Evolutionary conservation across 345 rosid genomes (phyloP).

Genomic region (Salix viminalis): DNA sequence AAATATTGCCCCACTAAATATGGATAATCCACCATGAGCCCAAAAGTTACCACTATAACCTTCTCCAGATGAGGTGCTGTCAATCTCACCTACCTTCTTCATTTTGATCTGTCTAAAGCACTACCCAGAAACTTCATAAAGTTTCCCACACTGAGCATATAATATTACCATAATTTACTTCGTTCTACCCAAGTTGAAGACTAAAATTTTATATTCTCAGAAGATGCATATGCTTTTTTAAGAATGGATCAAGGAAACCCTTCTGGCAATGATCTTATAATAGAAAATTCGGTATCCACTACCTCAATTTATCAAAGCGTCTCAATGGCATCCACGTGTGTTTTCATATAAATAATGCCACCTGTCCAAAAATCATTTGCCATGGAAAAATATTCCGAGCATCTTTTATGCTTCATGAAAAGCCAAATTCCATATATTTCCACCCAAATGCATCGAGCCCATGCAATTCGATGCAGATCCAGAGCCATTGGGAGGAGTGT

Average conservation of each 20-base stretch:
- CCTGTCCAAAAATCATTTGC: neutral
- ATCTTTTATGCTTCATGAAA: neutral
- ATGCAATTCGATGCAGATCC: neutral
- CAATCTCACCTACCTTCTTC: neutral
- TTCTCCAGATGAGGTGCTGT: neutral
- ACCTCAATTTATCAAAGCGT: neutral
- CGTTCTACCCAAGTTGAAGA: neutral
- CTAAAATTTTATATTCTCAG: neutral
- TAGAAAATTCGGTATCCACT: neutral
- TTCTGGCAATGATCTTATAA: neutral
- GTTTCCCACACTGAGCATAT: neutral
- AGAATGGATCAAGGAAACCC: neutral
- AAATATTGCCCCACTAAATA: neutral
- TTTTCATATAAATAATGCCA: neutral
- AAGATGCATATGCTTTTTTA: neutral
- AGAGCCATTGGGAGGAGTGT: neutral
- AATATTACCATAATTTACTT: neutral
- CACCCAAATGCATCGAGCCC: neutral
- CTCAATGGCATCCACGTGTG: neutral
- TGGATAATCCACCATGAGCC: slow-evolving; percentile 14
- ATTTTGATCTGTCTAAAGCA: neutral
- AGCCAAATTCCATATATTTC: neutral
- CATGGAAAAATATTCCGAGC: neutral
- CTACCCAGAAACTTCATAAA: neutral
- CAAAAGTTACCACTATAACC: neutral